These are phyloP conservation scores for Cutaneotrichosporon sp. DNA, from an alignment of 1,284 basidiomycete species.

Conservation along the genomic window DNA sequence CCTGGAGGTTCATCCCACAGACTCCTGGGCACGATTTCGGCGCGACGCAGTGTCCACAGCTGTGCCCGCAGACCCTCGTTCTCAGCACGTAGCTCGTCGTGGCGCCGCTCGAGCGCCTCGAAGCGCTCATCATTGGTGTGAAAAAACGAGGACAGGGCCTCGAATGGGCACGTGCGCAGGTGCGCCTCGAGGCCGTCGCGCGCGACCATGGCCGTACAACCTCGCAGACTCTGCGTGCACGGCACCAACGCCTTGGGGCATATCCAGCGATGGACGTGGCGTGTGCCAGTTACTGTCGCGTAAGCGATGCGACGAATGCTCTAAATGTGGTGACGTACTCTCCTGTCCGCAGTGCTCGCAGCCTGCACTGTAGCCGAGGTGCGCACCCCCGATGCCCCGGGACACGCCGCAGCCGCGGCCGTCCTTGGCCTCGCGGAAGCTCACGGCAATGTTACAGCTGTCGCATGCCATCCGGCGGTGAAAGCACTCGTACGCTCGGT, in stretches of 20 bases:
- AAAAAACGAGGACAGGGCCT: constrained; percentile 60
- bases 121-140: constrained; percentile 51
- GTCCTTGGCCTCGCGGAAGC: constrained; percentile 28
- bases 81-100: constrained; percentile 56
- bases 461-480: constrained; percentile 38
- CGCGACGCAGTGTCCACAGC: constrained; percentile 47
- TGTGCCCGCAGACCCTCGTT: constrained; percentile 60
- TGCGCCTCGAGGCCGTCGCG: constrained; percentile 52
- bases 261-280: constrained; percentile 25
- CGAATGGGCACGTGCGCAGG: constrained; percentile 56
- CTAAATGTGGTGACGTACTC: background rate
- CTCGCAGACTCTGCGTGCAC: constrained; percentile 55
- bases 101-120: constrained; percentile 44
- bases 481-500: constrained; percentile 42
- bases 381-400: too few species aligned
- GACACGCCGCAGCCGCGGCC: background rate
- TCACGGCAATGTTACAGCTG: constrained; percentile 27
- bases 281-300: background rate
- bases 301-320: background rate
- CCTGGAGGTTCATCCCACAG: background rate
- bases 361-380: background rate
- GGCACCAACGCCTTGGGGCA: constrained; percentile 46
- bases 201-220: constrained; percentile 57
- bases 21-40: background rate
- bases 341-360: background rate